These are phyloP conservation scores for Tetrahymena thermophila DNA, from an alignment of 73 alveolate genomes.

Conservation along the genomic window DNA sequence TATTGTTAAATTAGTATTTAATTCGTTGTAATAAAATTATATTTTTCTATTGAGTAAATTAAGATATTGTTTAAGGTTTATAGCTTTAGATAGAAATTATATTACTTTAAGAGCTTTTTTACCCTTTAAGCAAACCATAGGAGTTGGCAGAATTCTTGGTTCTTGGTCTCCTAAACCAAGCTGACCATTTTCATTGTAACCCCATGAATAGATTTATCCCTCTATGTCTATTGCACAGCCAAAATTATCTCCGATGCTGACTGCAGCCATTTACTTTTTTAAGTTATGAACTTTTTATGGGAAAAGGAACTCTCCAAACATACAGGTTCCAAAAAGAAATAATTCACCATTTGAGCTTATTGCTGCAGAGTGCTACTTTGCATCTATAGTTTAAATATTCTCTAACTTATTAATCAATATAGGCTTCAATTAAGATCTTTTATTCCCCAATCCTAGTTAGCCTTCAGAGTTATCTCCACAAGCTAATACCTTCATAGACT, in stretches of 20 bases:
- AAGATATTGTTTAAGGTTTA: background rate
- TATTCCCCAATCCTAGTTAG: conserved; percentile 66
- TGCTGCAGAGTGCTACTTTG: conserved; percentile 62
- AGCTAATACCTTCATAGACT: conserved; percentile 66
- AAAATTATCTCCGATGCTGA: conserved; percentile 46
- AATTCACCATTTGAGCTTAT: conserved; percentile 33
- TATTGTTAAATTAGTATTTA: no score
- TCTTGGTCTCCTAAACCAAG: conserved; percentile 52
- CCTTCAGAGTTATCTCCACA: conserved; percentile 83
- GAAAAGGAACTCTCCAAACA: conserved; percentile 47
- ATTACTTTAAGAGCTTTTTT: background rate
- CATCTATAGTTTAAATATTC: conserved; percentile 38
- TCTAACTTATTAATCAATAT: conserved; percentile 19
- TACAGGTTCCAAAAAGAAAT: conserved; percentile 59
- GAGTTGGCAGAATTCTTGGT: conserved; percentile 30
- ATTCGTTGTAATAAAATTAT: no score
- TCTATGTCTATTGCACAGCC: conserved; percentile 8
- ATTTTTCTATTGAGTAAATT: background rate
- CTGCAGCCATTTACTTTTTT: background rate
- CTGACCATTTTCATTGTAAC: conserved; percentile 49
- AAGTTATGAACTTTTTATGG: conserved; percentile 23
- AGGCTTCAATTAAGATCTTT: conserved; percentile 24
- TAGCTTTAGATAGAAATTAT: background rate
- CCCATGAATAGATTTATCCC: conserved; percentile 44
- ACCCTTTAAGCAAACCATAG: conserved; percentile 20